Percentiles rank a stretch among this genome's conserved stretches.
These are phyloP conservation scores for Claviceps sorghi DNA, from an alignment of 2,329 filamentous ascomycete species.

Conservation along the genomic window DNA sequence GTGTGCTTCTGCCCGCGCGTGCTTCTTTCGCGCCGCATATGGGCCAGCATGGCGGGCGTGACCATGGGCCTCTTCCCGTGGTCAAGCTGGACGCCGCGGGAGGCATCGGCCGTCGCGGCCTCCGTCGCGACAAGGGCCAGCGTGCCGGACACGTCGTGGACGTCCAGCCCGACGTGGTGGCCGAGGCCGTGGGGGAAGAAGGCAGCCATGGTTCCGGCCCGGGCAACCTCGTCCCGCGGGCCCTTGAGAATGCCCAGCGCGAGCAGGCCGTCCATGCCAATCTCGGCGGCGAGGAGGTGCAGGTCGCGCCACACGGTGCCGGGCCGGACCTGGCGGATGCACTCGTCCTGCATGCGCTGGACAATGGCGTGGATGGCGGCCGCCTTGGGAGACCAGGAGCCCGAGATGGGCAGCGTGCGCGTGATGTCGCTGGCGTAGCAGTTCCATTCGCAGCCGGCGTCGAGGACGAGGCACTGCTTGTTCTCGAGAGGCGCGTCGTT, in stretches of 20 bases:
- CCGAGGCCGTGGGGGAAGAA: conserved; percentile 55
- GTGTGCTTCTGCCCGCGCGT: background rate
- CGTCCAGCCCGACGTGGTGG: conserved; percentile 51
- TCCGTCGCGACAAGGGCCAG: conserved; percentile 22
- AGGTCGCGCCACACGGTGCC: conserved; percentile 58
- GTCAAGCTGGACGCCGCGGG: conserved; percentile 16
- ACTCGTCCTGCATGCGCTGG: conserved; percentile 63
- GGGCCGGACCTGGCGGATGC: conserved; percentile 53
- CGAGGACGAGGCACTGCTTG: conserved; percentile 63
- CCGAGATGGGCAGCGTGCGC: conserved; percentile 66
- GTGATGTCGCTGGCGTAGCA: conserved; percentile 87
- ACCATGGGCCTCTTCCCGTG: conserved; percentile 28
- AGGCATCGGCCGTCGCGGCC: conserved; percentile 22
- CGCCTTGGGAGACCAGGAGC: conserved; percentile 52
- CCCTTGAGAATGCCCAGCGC: conserved; percentile 57
- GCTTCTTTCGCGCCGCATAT: background rate
- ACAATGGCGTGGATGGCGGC: conserved; percentile 65
- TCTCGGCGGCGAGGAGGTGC: conserved; percentile 55
- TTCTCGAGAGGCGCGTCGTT: conserved; percentile 61
- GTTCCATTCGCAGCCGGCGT: conserved; percentile 74
- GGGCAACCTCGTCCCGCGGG: conserved; percentile 40
- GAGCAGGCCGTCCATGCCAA: conserved; percentile 58
- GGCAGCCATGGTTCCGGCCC: conserved; percentile 38
- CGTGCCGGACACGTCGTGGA: conserved; percentile 41
- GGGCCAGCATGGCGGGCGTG: conserved; percentile 20